Base-by-base conservation (phyloP, 2,329 filamentous ascomycete species). In the Epichloe elymi region DNA sequence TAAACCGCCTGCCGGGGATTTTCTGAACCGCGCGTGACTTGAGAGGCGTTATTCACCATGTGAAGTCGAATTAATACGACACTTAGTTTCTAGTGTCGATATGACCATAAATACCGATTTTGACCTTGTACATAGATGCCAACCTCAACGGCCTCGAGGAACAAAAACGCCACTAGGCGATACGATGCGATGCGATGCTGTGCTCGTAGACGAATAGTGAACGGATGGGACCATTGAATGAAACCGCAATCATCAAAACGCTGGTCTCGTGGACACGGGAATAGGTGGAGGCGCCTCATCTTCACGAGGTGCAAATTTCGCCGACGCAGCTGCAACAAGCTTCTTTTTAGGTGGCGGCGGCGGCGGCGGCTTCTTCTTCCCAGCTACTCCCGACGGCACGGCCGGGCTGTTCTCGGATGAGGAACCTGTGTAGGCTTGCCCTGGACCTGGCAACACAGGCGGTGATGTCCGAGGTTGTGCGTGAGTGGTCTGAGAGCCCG, bases 331-430 rank as follows among this genome's bases (percentile, higher is more conserved):
- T 5, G 59, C 57, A 43, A 76, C 65, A 2, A 70, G 67, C 59
- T 75, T 77, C 66, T 76, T 80, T 65, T 75, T 78, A 17, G 72
- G 73, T 8, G 73, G 74, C 15, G 73, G 69, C 8, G 73, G 69
- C 8, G 73, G 69, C 39, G 75, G 72, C 10, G 73, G 70, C 60
- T 76, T 79, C 67, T 79, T 80, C 65, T 77, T 79, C 3, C 60
- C 67, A 12, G 63, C 58, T 2, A 64, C 4, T 5, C 41, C 44
- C 17, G 48, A 37, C 3, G 26, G 30, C 11, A 35, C 46, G 20
- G 42, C 19, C n/a, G 26, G 10, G 23, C 17, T 35, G 11, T 23
- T 26, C 3, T 30, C 33, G 17, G 15, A 15, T 15, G 20, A 15
- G 33, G 6, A 39, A 20, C 40, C 47, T 14, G 30, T 43, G n/a